These are phyloP conservation scores for Saccharomycopsis sp. DNA, from an alignment of 805 yeast genomes.

Conservation along the genomic window DNA sequence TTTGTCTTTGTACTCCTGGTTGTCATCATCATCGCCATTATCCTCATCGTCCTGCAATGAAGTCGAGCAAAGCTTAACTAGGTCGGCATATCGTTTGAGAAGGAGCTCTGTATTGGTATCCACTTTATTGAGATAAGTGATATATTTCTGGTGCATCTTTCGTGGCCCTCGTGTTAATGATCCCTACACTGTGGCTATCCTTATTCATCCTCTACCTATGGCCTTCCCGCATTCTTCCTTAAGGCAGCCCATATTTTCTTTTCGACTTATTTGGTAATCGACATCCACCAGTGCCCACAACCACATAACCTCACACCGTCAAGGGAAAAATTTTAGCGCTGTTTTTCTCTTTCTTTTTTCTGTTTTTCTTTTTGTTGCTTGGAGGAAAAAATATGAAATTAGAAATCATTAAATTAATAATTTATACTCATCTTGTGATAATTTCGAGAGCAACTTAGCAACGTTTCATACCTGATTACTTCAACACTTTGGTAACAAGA, in stretches of 20 bases:
- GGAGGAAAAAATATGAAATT: neutral
- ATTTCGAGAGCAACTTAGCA: neutral
- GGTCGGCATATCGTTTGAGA: slow-evolving; percentile 13
- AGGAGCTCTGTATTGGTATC: slow-evolving; percentile 19
- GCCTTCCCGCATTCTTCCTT: too few species aligned
- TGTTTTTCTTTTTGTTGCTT: too few species aligned
- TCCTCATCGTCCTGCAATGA: slow-evolving; percentile 4
- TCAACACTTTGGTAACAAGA: too few species aligned
- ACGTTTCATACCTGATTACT: too few species aligned
- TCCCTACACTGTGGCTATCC: neutral
- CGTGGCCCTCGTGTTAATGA: neutral
- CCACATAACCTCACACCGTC: neutral
- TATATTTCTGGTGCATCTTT: slow-evolving; percentile 18
- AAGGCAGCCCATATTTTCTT: neutral
- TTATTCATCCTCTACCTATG: too few species aligned
- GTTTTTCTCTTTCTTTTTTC: neutral
- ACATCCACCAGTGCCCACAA: neutral
- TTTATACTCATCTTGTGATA: neutral
- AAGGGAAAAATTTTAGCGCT: neutral
- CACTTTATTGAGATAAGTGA: slow-evolving; percentile 16
- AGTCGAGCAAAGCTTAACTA: slow-evolving; percentile 12
- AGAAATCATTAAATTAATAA: neutral
- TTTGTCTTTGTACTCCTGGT: neutral
- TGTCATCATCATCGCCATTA: slow-evolving; percentile 1
- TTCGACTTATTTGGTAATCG: neutral